phyloP scores from a whole-genome alignment of 192 early-diverging fungal genomes.

The Paraglomus brasilianum region DNA sequence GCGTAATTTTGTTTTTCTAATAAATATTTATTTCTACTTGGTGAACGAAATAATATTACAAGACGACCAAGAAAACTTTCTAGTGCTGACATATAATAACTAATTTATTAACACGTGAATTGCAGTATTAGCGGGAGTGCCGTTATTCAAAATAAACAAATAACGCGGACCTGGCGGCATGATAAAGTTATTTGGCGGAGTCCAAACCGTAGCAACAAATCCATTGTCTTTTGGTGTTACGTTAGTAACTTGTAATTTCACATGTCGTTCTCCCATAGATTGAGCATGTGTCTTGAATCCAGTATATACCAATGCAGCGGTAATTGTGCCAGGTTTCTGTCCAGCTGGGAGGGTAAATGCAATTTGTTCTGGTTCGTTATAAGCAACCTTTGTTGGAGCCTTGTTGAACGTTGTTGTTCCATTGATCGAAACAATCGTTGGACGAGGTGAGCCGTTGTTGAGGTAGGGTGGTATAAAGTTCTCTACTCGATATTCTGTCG shows the following conservation, averaged over 20 bases:
- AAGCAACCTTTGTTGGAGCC: constrained; percentile 34
- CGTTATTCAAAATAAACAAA: constrained; percentile 50
- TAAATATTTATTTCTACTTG: too few relatives aligned
- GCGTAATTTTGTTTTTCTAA: too few relatives aligned
- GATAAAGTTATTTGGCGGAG: constrained; percentile 55
- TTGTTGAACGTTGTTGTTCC: background rate
- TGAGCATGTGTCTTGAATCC: constrained; percentile 54
- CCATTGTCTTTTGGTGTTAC: constrained; percentile 18
- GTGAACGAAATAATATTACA: too few relatives aligned
- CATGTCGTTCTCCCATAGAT: constrained; percentile 47
- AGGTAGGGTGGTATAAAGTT: constrained; percentile 55
- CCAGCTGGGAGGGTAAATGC: constrained; percentile 35
- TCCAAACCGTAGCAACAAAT: constrained; percentile 35
- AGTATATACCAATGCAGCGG: constrained; percentile 46
- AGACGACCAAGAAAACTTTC: too few relatives aligned
- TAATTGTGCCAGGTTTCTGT: constrained; percentile 31
- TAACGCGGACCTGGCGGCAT: constrained; percentile 51
- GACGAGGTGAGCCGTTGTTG: constrained; percentile 39
- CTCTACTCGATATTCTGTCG: constrained; percentile 56
- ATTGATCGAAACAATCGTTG: constrained; percentile 34
- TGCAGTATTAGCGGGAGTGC: constrained; percentile 38
- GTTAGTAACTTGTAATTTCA: constrained; percentile 27
- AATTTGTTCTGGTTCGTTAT: constrained; percentile 40
- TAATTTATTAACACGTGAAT: too few relatives aligned
- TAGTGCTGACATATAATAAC: too few relatives aligned